Evolutionary conservation across 352 stramenopile genomes (phyloP).

Genomic region (Blastocystis sp.): DNA sequence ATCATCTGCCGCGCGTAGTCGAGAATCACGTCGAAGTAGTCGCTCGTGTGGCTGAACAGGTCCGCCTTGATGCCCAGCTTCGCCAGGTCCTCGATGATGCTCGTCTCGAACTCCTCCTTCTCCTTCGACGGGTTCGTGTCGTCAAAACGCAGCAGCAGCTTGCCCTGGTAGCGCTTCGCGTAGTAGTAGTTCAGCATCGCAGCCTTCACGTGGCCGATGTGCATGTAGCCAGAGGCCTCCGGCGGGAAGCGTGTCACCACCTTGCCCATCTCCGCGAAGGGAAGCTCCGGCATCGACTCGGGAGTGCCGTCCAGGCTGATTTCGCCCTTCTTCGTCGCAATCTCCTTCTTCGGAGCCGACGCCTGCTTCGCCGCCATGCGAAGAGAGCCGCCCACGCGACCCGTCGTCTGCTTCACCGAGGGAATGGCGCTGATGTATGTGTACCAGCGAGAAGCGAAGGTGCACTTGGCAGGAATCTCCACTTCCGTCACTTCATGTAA

Average conservation of each 20-base stretch:
- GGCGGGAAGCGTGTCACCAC: conserved; percentile 95
- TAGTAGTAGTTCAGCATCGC: conserved; percentile 99
- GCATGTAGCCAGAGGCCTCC: conserved; percentile 92
- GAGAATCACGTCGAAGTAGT: conserved; percentile 89
- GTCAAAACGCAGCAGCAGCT: conserved; percentile 90
- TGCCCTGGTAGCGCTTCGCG: conserved; percentile 87
- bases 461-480: conserved; percentile 60
- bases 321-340: conserved; percentile 64
- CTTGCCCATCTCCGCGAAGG: conserved; percentile 82
- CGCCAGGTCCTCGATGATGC: conserved; percentile 78
- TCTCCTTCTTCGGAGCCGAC: conserved; percentile 34
- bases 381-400: conserved; percentile 30
- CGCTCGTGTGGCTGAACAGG: conserved; percentile 86
- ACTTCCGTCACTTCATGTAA: conserved; percentile 1
- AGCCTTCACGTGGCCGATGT: conserved; percentile 97
- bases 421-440: conserved; percentile 62
- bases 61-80: conserved; percentile 69
- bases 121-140: conserved; percentile 99
- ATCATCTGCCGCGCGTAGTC: conserved; percentile 85
- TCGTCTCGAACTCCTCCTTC: conserved; percentile 96
- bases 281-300: conserved; percentile 68
- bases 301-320: conserved; percentile 68
- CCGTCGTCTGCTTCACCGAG: conserved; percentile 46
- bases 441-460: conserved; percentile 71
- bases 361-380: conserved; percentile 4